Evolutionary conservation across 495 filamentous ascomycete genomes (phyloP), one percentile per base, ranked within the genome.

Genomic region (Schizothecium vesticola): DNA sequence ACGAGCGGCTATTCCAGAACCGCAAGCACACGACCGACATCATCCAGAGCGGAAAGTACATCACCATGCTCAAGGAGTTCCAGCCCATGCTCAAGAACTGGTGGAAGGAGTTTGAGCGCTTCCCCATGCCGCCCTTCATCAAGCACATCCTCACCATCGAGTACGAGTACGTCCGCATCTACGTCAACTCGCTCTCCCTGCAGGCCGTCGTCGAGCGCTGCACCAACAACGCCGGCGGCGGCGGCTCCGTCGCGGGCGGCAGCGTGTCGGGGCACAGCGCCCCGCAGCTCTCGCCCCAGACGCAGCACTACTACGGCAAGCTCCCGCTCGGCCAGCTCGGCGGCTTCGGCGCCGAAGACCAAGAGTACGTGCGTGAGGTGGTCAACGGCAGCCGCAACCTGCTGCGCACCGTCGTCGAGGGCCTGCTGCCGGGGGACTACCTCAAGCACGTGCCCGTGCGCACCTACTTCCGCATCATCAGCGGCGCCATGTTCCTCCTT

Each of bases 181-280:
- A 97, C 75, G 85, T 97, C 80, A 97, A 97, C 73, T 96, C 92
- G 6, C 84, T 99, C 16, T 92, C 92, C 3, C 80, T 99, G 13
- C 95, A 99, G 81, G 96, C 95, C 6, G 93, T 98, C 22, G 90
- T 97, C 21, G 94, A 97, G 77, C 87, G 94, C 43, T 97, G 92
- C 82, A 94, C 92, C 6, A 90, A 84, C 55, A 92, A 89, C 71
- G 86, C 88, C 29, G 80, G 81, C 24, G 83, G 75, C 22, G 71
- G 75, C 16, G 82, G 84, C 64, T 84, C 76, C 22, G 79, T 69
- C 56, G 73, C 72, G 26, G 73, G 73, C 19, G 73, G 74, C 10
- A 75, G 79, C 43, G 76, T 79, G 67, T 77, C 80, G 28, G 84
- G 74, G 69, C 84, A 76, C 72, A 78, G 70, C 33, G 75, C 72